phyloP scores from a whole-genome alignment of 345 rosid species.

The Dipteronia dyeriana region DNA sequence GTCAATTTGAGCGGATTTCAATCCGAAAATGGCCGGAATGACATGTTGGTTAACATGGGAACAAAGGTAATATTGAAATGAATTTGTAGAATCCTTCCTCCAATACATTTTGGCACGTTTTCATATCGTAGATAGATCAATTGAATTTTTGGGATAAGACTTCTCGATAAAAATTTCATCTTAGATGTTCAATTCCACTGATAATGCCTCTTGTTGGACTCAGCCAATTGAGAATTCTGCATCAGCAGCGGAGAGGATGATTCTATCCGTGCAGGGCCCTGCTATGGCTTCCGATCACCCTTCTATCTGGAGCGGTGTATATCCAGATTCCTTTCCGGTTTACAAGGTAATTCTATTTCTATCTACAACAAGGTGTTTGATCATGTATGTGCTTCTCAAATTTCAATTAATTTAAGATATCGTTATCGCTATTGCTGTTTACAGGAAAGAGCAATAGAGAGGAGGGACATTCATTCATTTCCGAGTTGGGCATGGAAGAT shows the following conservation, averaged over 20 bases:
- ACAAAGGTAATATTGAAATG: slow-evolving; percentile 29
- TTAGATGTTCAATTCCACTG: slow-evolving; percentile 3
- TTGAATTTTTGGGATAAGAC: neutral
- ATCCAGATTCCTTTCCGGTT: slow-evolving; percentile 42
- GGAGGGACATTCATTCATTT: slow-evolving; percentile 42
- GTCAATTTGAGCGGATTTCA: slow-evolving; percentile 12
- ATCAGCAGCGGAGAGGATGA: slow-evolving; percentile 18
- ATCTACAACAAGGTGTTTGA: neutral
- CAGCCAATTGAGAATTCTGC: slow-evolving; percentile 38
- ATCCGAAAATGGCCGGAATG: slow-evolving; percentile 21
- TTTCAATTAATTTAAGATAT: neutral
- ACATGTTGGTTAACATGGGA: slow-evolving; percentile 23
- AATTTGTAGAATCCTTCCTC: neutral
- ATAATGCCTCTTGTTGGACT: neutral
- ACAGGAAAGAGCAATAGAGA: slow-evolving; percentile 65
- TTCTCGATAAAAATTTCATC: neutral
- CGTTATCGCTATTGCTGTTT: neutral
- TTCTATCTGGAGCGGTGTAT: slow-evolving; percentile 31
- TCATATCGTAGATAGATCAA: too few species aligned
- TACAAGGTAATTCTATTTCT: slow-evolving; percentile 34
- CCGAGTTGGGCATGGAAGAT: slow-evolving; percentile 39
- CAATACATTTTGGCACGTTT: neutral
- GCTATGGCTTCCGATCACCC: slow-evolving; percentile 37
- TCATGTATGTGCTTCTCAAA: neutral
- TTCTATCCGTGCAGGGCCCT: slow-evolving; percentile 28